Conservation (phyloP, 2,329 filamentous ascomycete species). For the Ascocoryne sarcoides region DNA sequence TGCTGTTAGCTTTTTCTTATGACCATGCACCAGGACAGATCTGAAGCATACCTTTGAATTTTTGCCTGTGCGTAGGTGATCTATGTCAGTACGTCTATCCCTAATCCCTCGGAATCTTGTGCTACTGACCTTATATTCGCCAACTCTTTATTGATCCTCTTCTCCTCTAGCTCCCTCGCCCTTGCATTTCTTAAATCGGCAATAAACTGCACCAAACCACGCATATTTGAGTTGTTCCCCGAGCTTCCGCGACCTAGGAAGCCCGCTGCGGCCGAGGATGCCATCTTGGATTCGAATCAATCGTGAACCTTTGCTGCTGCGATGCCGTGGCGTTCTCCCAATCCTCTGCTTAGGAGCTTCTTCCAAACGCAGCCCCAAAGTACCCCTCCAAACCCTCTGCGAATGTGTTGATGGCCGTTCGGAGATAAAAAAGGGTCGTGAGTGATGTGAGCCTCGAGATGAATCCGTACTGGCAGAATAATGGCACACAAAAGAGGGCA, state of each 20-base stretch:
- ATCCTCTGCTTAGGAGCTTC: too few relatives aligned
- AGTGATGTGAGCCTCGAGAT: not conserved
- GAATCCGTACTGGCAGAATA: not conserved
- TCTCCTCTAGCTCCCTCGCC: conserved; percentile 93
- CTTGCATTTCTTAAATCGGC: conserved; percentile 91
- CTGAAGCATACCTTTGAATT: conserved; percentile 66
- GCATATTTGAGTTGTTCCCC: conserved; percentile 59
- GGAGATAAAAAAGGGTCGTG: not conserved
- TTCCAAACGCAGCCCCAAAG: too few relatives aligned
- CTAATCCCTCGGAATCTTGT: conserved; percentile 1
- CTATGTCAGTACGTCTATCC: conserved; percentile 16
- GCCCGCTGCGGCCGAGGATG: conserved; percentile 34
- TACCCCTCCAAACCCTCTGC: too few relatives aligned
- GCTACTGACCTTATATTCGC: conserved; percentile 75
- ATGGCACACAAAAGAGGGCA: not conserved
- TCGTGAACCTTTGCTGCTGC: too few relatives aligned
- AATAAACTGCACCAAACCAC: conserved; percentile 94
- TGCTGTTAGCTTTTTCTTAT: not conserved
- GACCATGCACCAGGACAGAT: not conserved
- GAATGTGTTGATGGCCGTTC: too few relatives aligned
- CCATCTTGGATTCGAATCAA: conserved; percentile 19
- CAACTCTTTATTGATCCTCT: conserved; percentile 98
- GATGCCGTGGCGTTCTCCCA: not conserved
- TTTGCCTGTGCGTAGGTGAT: conserved; percentile 51
- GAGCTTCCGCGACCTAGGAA: conserved; percentile 56